Evolutionary conservation across 441 rosid genomes (phyloP).

Genomic region (Brassica balearica): DNA sequence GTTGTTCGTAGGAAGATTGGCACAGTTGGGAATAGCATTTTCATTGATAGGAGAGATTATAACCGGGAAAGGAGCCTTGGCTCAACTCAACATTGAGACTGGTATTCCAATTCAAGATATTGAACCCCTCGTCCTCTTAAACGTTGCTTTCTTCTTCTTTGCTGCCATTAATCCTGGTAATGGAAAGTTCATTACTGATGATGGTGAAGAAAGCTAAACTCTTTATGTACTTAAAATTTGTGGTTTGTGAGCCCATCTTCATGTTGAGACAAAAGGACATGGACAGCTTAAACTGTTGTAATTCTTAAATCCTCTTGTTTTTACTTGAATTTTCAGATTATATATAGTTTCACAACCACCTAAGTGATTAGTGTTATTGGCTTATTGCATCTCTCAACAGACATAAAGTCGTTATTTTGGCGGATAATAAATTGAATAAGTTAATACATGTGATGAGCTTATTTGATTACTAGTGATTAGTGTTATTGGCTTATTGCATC

Average conservation of each 20-base stretch:
- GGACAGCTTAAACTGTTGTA: slow-evolving; percentile 34
- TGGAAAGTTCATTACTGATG: slow-evolving; percentile 87
- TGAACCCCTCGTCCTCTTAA: slow-evolving; percentile 89
- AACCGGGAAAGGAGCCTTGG: slow-evolving; percentile 92
- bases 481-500: no score
- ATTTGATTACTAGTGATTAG: neutral
- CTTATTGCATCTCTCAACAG: slow-evolving; percentile 7
- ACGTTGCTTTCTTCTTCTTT: slow-evolving; percentile 80
- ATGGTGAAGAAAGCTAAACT: slow-evolving; percentile 51
- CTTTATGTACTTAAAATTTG: slow-evolving; percentile 23
- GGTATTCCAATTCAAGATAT: slow-evolving; percentile 87
- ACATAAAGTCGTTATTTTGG: neutral
- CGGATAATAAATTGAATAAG: neutral
- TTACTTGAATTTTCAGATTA: neutral
- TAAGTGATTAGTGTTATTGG: slow-evolving; percentile 14
- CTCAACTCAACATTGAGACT: slow-evolving; percentile 93
- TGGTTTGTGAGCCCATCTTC: slow-evolving; percentile 35
- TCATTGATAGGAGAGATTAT: slow-evolving; percentile 90
- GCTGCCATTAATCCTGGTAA: slow-evolving; percentile 96
- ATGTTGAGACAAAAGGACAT: slow-evolving; percentile 34
- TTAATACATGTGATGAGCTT: neutral
- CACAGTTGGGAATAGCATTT: slow-evolving; percentile 92
- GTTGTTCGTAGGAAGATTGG: slow-evolving; percentile 90
- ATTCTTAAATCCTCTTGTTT: slow-evolving; percentile 7
- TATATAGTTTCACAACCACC: neutral